phyloP scores from a whole-genome alignment of 2,329 filamentous ascomycete species.

The Colletotrichum plurivorum region DNA sequence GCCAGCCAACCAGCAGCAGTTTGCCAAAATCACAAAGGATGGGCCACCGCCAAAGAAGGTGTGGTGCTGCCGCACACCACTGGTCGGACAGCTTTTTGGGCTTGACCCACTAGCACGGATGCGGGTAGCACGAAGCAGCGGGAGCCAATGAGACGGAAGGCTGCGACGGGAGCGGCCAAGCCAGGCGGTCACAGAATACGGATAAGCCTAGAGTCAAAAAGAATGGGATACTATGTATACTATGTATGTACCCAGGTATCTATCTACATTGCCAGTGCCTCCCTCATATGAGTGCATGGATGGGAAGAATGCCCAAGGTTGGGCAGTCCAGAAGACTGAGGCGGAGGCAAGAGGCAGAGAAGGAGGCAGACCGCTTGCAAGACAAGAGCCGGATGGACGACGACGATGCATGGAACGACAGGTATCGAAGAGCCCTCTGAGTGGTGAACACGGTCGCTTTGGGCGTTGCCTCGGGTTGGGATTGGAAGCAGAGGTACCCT shows the following conservation, averaged over 20 bases:
- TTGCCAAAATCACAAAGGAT: constrained; percentile 29
- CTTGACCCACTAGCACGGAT: constrained; percentile 15
- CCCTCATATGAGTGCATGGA: too few species aligned
- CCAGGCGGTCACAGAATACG: constrained; percentile 33
- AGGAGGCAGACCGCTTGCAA: background rate
- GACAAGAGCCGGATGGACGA: constrained; percentile 7
- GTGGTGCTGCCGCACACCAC: constrained; percentile 31
- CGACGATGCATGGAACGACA: constrained; percentile 27
- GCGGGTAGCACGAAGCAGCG: background rate
- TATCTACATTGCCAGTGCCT: too few species aligned
- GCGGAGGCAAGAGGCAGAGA: constrained; percentile 21
- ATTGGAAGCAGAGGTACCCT: constrained; percentile 35
- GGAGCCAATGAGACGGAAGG: constrained; percentile 10
- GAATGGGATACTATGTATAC: background rate
- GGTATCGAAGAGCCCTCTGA: background rate
- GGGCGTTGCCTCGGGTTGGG: constrained; percentile 21
- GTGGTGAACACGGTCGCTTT: constrained; percentile 7
- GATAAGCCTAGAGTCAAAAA: constrained; percentile 14
- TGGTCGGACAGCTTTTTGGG: constrained; percentile 29
- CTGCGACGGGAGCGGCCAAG: constrained; percentile 24
- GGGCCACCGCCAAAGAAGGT: constrained; percentile 31
- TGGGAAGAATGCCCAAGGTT: constrained; percentile 8
- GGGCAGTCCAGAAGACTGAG: constrained; percentile 2
- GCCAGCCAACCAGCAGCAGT: constrained; percentile 25
- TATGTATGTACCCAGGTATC: too few species aligned